Conservation (phyloP, 306 rosid species). For the Cicer chorassanicum region DNA sequence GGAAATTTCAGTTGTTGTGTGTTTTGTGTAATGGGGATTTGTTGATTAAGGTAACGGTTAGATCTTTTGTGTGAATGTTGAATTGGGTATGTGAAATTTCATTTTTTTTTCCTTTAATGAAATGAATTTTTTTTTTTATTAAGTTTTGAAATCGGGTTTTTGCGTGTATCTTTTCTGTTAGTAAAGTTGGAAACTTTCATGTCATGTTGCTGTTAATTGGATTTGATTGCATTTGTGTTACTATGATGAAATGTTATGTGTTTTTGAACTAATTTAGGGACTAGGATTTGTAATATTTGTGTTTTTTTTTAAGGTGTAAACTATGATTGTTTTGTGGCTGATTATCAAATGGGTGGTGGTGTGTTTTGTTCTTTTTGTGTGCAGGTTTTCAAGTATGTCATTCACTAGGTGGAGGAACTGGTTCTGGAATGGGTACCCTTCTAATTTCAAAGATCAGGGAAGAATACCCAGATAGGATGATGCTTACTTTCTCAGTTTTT, state of each 20-base stretch:
- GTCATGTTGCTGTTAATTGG: not conserved
- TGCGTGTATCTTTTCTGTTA: not conserved
- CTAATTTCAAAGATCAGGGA: slow-evolving; percentile 21
- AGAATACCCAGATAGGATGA: slow-evolving; percentile 28
- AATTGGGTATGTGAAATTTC: not conserved
- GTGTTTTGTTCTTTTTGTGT: not conserved
- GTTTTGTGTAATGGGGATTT: not conserved
- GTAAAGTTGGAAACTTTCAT: not conserved
- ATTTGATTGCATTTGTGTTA: no score
- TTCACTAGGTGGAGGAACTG: slow-evolving; percentile 29
- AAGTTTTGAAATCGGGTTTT: not conserved
- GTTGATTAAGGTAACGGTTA: not conserved
- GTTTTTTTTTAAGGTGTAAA: not conserved
- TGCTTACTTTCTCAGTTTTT: slow-evolving; percentile 3
- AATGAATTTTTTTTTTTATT: not conserved
- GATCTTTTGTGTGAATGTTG: not conserved
- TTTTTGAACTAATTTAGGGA: no score
- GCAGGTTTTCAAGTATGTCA: slow-evolving; percentile 25
- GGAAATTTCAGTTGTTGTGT: not conserved
- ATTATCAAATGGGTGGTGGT: not conserved
- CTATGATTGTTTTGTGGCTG: not conserved
- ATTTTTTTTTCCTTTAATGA: not conserved
- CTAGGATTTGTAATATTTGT: not conserved
- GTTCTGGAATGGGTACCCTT: slow-evolving; percentile 32
- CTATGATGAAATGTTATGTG: no score